phyloP scores from a whole-genome alignment of 2,329 filamentous ascomycete species.

The Pyrenochaeta sp. region DNA sequence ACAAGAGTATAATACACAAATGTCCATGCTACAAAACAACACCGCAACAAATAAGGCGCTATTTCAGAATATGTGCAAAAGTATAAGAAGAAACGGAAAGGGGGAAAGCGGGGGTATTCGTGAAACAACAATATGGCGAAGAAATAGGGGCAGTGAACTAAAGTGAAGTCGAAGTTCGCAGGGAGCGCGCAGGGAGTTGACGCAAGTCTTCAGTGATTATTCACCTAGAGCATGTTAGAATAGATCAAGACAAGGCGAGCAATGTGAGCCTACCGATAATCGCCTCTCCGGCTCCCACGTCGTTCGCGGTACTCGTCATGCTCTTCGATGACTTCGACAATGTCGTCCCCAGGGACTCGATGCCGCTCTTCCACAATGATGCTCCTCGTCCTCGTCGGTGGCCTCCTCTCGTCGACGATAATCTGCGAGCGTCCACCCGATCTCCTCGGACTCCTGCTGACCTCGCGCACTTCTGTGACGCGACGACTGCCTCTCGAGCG shows the following conservation, averaged over 20 bases:
- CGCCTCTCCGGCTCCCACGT: slow-evolving; percentile 50
- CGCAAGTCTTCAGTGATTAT: too few species aligned
- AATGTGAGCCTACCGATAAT: slow-evolving; percentile 63
- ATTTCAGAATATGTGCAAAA: too few species aligned
- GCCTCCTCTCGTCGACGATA: slow-evolving; percentile 48
- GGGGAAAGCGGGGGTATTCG: neutral
- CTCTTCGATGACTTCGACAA: slow-evolving; percentile 68
- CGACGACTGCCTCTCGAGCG: slow-evolving; percentile 41
- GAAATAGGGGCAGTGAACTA: too few species aligned
- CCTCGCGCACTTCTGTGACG: slow-evolving; percentile 43
- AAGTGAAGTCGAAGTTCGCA: too few species aligned
- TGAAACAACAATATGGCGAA: too few species aligned
- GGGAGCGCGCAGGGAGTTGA: too few species aligned
- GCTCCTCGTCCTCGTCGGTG: slow-evolving; percentile 39
- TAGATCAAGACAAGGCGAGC: too few species aligned
- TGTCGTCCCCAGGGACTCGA: slow-evolving; percentile 59
- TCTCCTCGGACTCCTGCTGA: slow-evolving; percentile 47
- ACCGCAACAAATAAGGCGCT: too few species aligned
- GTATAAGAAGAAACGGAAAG: neutral
- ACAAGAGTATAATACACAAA: slow-evolving; percentile 18
- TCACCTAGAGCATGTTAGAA: too few species aligned
- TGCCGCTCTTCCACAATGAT: slow-evolving; percentile 55
- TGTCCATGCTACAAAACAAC: neutral
- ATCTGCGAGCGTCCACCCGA: slow-evolving; percentile 41
- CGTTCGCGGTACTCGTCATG: slow-evolving; percentile 52